Conservation (phyloP, 2,329 filamentous ascomycete genomes). For the Orbilia oligospora region DNA sequence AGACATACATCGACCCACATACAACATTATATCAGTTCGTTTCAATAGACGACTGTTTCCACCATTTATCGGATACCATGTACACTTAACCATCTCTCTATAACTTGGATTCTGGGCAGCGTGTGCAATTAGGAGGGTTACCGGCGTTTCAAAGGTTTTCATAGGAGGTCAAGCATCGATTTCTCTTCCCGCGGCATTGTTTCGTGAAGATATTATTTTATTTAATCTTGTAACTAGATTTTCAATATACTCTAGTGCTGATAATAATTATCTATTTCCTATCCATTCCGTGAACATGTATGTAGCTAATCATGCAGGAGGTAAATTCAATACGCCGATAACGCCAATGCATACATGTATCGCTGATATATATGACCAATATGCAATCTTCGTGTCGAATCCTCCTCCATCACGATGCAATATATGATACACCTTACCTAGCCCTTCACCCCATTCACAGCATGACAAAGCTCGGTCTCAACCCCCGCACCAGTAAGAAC, state of each 20-base stretch:
- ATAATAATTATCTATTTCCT: not conserved
- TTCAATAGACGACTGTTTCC: slow-evolving; percentile 6
- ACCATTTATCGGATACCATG: slow-evolving; percentile 45
- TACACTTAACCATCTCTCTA: slow-evolving; percentile 30
- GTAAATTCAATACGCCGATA: not conserved
- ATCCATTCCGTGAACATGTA: too few relatives aligned
- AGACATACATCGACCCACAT: slow-evolving; percentile 1
- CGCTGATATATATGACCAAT: not conserved
- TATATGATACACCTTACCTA: slow-evolving; percentile 19
- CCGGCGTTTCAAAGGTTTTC: slow-evolving; percentile 48
- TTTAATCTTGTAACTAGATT: slow-evolving; percentile 13
- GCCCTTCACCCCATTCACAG: slow-evolving; percentile 38
- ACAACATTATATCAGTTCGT: slow-evolving; percentile 17
- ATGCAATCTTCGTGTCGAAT: not conserved
- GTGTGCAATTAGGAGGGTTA: slow-evolving; percentile 26
- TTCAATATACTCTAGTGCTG: not conserved
- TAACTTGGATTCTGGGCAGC: slow-evolving; percentile 14
- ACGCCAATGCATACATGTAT: not conserved
- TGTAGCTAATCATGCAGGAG: not conserved
- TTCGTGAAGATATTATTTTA: slow-evolving; percentile 4
- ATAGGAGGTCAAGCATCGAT: slow-evolving; percentile 13
- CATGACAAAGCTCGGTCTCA: slow-evolving; percentile 77
- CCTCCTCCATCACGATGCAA: slow-evolving; percentile 16
- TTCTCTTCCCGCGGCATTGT: not conserved
- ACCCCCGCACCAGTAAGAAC: slow-evolving; percentile 88